Evolutionary conservation across 108 stramenopile species (phyloP).

Genomic region (Stephanodiscus triporus): DNA sequence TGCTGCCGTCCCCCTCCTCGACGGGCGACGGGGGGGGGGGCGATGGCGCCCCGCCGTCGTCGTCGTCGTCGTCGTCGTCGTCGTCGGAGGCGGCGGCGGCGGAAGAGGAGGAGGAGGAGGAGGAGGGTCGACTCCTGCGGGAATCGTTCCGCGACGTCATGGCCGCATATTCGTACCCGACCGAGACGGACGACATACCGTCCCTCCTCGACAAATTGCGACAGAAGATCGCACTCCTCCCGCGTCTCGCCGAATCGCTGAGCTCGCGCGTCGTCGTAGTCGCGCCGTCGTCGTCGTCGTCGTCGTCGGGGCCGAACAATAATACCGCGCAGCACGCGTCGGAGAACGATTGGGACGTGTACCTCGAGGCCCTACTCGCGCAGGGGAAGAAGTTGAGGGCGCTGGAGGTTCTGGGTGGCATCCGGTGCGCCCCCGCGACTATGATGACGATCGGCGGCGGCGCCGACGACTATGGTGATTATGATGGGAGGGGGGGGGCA

Average conservation of each 20-base stretch:
- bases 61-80: neutral
- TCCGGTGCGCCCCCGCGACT: slow-evolving; percentile 24
- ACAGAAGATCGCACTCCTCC: slow-evolving; percentile 54
- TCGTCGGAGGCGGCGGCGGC: too few relatives aligned
- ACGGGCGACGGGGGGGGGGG: neutral
- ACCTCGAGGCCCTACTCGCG: slow-evolving; percentile 51
- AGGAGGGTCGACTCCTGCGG: neutral
- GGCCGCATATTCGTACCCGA: neutral
- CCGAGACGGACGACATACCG: slow-evolving; percentile 10
- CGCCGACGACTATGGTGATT: too few relatives aligned
- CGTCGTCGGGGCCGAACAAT: neutral
- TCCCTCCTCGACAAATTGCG: slow-evolving; percentile 12
- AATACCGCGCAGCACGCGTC: slow-evolving; percentile 29
- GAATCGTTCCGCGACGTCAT: neutral
- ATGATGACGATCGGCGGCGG: neutral
- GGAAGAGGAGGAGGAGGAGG: neutral
- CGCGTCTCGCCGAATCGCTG: slow-evolving; percentile 77
- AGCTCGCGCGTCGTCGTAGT: slow-evolving; percentile 49
- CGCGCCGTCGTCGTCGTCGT: slow-evolving; percentile 11
- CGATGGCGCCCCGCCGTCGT: neutral
- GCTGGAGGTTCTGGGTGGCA: slow-evolving; percentile 50
- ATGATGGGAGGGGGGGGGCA: neutral
- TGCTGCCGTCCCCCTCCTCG: neutral
- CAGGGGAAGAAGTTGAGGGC: slow-evolving; percentile 69
- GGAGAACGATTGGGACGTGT: slow-evolving; percentile 62